Base-by-base conservation (phyloP, 495 filamentous ascomycete genomes). In the Lasiosphaeriaceae sp. region DNA sequence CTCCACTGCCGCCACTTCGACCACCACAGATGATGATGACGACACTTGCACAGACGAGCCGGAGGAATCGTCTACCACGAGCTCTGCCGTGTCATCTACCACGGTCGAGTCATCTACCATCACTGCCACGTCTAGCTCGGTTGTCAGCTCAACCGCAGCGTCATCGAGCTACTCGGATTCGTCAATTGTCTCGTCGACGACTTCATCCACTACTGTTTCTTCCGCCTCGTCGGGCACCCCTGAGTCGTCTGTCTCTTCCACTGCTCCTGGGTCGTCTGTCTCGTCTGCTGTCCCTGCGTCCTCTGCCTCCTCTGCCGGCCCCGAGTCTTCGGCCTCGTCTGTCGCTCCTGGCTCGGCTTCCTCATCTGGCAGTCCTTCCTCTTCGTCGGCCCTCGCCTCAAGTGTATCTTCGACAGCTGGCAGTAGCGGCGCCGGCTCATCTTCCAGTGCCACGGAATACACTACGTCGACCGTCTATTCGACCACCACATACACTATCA, bases 401-500 rank as follows among this genome's bases (percentile, higher is more conserved):
- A 12, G 9, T 17, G 39, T 12, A 11, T 43, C 39, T 11, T 43
- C 39, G 4, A 43, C 9, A 43, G 9, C 39, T 12, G 26, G 9
- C 26, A 12, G 39, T n/a, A 43, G 39, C 39, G 31, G 14, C 24
- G 35, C 14, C 39, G 37, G 37, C 16, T 35, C 55, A 14, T 39
- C 50, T 16, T 52, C 50, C 26, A 22, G 20, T 22, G 12, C 47
- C 16, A 9, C 29, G 12, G 12, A 12, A 23, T 41, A 24, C 24
- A 61, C 66, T 17, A 67, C 67, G 45, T 65, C 59, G 37, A 62
- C 81, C 35, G 72, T 83, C 21, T 80, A 71, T 62, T 66, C 71
- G 5, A 85, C 83, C 12, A 78, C 65, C 29, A 69, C 71, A 52
- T 69, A 79, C 53, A 84, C 82, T 7, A 74, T 84, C 60, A 83